phyloP scores from a whole-genome alignment of 148 eudicot genomes.

The Gaultheria prostrata region DNA sequence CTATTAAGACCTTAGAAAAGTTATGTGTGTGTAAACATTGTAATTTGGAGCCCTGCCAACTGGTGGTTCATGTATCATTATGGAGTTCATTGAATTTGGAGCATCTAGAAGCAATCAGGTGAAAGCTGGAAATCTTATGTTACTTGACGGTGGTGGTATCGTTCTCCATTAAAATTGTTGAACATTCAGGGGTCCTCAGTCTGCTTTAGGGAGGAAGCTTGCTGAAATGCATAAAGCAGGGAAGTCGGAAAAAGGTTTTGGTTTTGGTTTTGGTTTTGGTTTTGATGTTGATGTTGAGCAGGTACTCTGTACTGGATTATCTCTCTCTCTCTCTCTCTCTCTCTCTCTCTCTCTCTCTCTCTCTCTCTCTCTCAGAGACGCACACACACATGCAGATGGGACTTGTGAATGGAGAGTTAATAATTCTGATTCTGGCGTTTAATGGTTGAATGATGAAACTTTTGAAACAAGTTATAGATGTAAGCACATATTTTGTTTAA shows the following conservation, averaged over 20 bases:
- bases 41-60: slow-evolving; percentile 81
- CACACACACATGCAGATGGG: background rate
- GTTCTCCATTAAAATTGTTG: slow-evolving; percentile 13
- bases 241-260: slow-evolving; percentile 82
- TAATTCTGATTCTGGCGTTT: background rate
- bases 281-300: slow-evolving; percentile 90
- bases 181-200: slow-evolving; percentile 37
- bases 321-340: too few relatives aligned
- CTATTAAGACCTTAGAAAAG: slow-evolving; percentile 19
- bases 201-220: slow-evolving; percentile 85
- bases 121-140: slow-evolving; percentile 16
- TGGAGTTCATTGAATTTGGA: slow-evolving; percentile 95
- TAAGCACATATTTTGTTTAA: background rate
- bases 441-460: slow-evolving; percentile 7
- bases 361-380: background rate
- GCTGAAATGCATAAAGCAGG: slow-evolving; percentile 95
- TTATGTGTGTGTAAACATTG: slow-evolving; percentile 21
- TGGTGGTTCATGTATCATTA: slow-evolving; percentile 93
- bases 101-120: slow-evolving; percentile 83
- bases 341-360: too few relatives aligned
- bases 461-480: background rate
- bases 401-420: background rate
- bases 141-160: slow-evolving; percentile 8
- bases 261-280: too few relatives aligned
- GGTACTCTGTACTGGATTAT: slow-evolving; percentile 47